Evolutionary conservation across 2,329 filamentous ascomycete species (phyloP).

Genomic region (Aspergillus sp.): DNA sequence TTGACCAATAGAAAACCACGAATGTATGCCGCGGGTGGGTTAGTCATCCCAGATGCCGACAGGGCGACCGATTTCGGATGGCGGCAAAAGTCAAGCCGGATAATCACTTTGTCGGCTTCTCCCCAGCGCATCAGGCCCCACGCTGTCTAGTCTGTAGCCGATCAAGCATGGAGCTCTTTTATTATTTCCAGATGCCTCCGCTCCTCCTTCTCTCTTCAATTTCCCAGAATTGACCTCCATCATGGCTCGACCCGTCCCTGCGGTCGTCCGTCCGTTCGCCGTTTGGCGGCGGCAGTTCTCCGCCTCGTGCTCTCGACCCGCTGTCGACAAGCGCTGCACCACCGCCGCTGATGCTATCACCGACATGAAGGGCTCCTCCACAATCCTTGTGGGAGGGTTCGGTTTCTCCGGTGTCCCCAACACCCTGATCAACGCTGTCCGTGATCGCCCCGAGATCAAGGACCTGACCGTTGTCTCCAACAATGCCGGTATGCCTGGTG

Average conservation of each 20-base stretch:
- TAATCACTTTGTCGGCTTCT: constrained; percentile 30
- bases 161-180: constrained; percentile 19
- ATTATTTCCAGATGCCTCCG: constrained; percentile 6
- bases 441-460: constrained; percentile 55
- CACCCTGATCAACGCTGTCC: constrained; percentile 62
- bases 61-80: constrained; percentile 14
- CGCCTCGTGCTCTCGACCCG: constrained; percentile 60
- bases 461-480: constrained; percentile 78
- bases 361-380: constrained; percentile 69
- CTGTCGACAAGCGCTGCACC: constrained; percentile 73
- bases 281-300: constrained; percentile 60
- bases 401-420: constrained; percentile 64
- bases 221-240: constrained; percentile 15
- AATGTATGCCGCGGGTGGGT: not conserved
- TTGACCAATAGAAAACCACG: not conserved
- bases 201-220: constrained; percentile 10
- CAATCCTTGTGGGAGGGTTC: constrained; percentile 74
- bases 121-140: constrained; percentile 11
- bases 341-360: constrained; percentile 69
- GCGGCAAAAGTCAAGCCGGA: constrained; percentile 19
- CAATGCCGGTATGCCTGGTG: constrained; percentile 71
- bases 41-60: not conserved
- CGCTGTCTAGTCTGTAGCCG: constrained; percentile 15
- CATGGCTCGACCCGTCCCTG: constrained; percentile 31
- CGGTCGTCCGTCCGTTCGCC: constrained; percentile 30